Evolutionary conservation across 2,329 filamentous ascomycete genomes (phyloP), one percentile per base, ranked within the genome.

Genomic region (Colletotrichum tabaci): DNA sequence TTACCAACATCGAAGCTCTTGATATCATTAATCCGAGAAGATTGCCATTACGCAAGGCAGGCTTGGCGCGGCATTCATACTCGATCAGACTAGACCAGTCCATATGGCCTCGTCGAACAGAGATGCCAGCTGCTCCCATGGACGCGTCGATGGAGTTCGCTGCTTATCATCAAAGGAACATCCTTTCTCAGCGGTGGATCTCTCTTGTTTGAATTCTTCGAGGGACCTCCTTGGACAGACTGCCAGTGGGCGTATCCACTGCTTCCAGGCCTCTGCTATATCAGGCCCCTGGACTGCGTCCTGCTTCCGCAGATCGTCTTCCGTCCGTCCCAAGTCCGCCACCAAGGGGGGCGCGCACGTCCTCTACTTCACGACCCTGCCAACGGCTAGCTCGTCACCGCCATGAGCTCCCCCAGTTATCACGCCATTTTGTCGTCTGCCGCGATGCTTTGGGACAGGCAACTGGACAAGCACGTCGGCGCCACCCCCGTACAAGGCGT

Each of bases 391-490:
- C 56, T 67, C 67, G 63, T 64, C 65, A 63, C 68, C 68, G 68
- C 58, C 58, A 53, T 71, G 58, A 71, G 47, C 58, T 52, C 58
- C 68, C 69, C 65, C 58, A 64, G 49, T 44, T 50, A 64, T 69
- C 69, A 72, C 69, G 69, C 69, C 69, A 72, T 69, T 55, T 72
- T 55, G 55, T 60, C 30, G 40, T 60, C 53, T 72, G 38, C 64
- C 65, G 58, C 44, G 65, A 52, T 67, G 44, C 21, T 61, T 49
- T 61, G 26, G 58, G 42, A 62, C 50, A 21, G 38, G 15, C 23
- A 44, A 49, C 64, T 40, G 44, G 60, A 44, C 64, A 23, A 38
- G 57, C 44, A 26, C 38, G n/a, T 35, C 46, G 10, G 42, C 55
- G 21, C 44, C 52, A 47, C 35, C 50, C 50, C 35, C 55, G 40